Percentiles rank a stretch among this genome's conserved stretches.
Evolutionary conservation across 1,284 basidiomycete species (phyloP).

Genomic region (Ustilago cynodontis): DNA sequence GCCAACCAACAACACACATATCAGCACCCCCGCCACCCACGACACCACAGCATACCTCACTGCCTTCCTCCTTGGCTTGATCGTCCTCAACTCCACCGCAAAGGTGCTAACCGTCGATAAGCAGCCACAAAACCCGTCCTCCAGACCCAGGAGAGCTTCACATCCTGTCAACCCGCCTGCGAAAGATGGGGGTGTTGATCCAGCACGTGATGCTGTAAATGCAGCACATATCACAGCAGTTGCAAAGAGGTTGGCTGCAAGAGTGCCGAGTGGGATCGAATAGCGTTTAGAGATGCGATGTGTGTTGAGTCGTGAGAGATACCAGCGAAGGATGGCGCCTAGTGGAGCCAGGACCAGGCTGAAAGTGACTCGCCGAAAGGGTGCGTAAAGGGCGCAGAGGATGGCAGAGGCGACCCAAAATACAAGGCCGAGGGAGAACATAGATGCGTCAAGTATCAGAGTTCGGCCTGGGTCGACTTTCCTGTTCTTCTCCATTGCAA

Average conservation of each 20-base stretch:
- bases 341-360: conserved; percentile 91
- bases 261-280: conserved; percentile 81
- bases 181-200: conserved; percentile 13
- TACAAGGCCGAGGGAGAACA: conserved; percentile 48
- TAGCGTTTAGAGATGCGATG: conserved; percentile 75
- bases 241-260: conserved; percentile 84
- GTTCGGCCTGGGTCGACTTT: conserved; percentile 8
- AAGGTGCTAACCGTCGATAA: conserved; percentile 95
- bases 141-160: conserved; percentile 71
- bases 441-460: conserved; percentile 17
- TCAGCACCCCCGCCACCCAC: conserved; percentile 53
- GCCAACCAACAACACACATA: conserved; percentile 61
- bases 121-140: conserved; percentile 94
- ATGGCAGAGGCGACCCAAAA: conserved; percentile 75
- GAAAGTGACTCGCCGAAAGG: conserved; percentile 84
- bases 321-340: conserved; percentile 86
- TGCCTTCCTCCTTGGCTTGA: conserved; percentile 71
- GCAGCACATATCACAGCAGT: conserved; percentile 47
- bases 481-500: neutral
- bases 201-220: conserved; percentile 50
- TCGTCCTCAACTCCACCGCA: conserved; percentile 80
- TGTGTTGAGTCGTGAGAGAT: conserved; percentile 79
- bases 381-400: conserved; percentile 80
- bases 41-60: conserved; percentile 58
- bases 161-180: conserved; percentile 45